Percentiles rank a stretch among this genome's conserved stretches.
Evolutionary conservation across 495 filamentous ascomycete genomes (phyloP).

Genomic region (Hypoxylon crocopeplum): DNA sequence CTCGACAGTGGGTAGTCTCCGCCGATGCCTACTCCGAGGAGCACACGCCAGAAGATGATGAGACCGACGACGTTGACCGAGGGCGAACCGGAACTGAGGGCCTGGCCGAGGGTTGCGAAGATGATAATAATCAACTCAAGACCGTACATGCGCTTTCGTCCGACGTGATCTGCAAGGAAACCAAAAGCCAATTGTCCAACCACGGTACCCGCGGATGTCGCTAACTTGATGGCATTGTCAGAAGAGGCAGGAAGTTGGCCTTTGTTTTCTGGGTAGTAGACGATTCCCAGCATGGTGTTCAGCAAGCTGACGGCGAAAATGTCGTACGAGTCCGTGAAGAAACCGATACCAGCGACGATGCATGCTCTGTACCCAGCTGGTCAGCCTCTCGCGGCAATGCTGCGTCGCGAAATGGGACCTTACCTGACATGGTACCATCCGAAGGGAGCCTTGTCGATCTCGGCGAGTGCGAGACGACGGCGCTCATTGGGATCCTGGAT

Average conservation of each 20-base stretch:
- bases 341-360: slow-evolving; percentile 81
- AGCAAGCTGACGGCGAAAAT: slow-evolving; percentile 76
- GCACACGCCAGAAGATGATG: slow-evolving; percentile 87
- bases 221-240: slow-evolving; percentile 86
- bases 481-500: slow-evolving; percentile 76
- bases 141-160: slow-evolving; percentile 87
- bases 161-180: slow-evolving; percentile 77
- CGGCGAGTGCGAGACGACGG: slow-evolving; percentile 73
- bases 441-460: slow-evolving; percentile 82
- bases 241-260: slow-evolving; percentile 66
- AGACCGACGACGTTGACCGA: slow-evolving; percentile 76
- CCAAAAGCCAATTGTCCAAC: slow-evolving; percentile 86
- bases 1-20: slow-evolving; percentile 87
- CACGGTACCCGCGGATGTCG: slow-evolving; percentile 87
- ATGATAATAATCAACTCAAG: slow-evolving; percentile 90
- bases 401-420: background rate
- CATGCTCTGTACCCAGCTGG: slow-evolving; percentile 58
- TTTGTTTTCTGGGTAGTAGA: slow-evolving; percentile 65
- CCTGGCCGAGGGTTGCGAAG: slow-evolving; percentile 79
- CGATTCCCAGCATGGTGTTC: slow-evolving; percentile 74
- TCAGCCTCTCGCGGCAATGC: slow-evolving; percentile 6
- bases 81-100: slow-evolving; percentile 70
- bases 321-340: slow-evolving; percentile 84
- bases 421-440: slow-evolving; percentile 73
- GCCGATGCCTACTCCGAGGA: slow-evolving; percentile 85